Base-by-base conservation (phyloP, 352 stramenopile species). In the Phytophthora niederhauseri region DNA sequence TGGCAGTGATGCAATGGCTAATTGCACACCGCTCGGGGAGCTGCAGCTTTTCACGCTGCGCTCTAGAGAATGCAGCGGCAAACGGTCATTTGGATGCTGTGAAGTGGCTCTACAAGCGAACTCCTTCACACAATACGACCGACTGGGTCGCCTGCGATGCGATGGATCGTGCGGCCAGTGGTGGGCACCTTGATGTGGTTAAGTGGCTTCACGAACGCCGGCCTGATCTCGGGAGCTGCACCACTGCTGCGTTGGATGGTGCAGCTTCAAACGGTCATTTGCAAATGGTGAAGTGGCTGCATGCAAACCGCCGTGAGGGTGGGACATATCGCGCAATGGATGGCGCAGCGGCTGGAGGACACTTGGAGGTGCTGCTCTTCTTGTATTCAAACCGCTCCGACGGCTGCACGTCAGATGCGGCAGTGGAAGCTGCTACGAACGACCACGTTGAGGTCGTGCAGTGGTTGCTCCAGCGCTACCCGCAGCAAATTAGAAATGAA, bases 291-390 rank as follows among this genome's bases (percentile, higher is more conserved):
- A 58, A 69, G 30, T 75, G 73, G 73, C 43, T 80, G 12, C 65
- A 80, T 51, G 22, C 14, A 1, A 73, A 77, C 26, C 73, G 73
- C 28, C 41, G 34, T 45, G 73, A 80, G 43, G 69, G 73, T 11
- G 70, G 50, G 48, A 75, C 73, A 9, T 75, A 66, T 26, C 45
- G 57, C 38, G 73, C 73, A 30, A 77, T 80, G 52, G 65, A 80
- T 48, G 68, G 65, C 26, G 73, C 73, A 28, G 73, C 73, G 41
- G 61, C 65, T 20, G 61, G 61, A 15, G 75, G 76, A 0, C 59
- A 80, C 34, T 76, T 83, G 11, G 66, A 81, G 26, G 53, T 80
- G 2, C 36, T 83, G 30, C 46, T 75, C 34, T 81, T 76, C 48
- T 62, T 83, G n/a, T 61, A 77, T n/a, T 38, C 38, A 8, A 46